These are phyloP conservation scores for Suhomyces kunorum DNA, from an alignment of 1,139 yeast genomes.

Conservation along the genomic window DNA sequence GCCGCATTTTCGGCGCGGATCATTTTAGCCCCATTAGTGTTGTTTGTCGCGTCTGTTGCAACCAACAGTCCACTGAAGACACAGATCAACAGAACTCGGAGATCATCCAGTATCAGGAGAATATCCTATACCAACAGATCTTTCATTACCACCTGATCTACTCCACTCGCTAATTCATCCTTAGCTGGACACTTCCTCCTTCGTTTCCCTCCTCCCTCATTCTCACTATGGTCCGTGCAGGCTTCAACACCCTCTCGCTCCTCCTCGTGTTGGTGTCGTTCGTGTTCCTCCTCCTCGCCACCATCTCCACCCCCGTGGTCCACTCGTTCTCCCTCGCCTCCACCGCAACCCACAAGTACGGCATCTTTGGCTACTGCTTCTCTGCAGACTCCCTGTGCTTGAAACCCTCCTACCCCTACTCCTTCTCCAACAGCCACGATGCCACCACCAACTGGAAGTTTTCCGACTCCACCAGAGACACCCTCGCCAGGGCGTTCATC, in stretches of 20 bases:
- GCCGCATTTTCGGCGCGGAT: too few species aligned
- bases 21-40: too few species aligned
- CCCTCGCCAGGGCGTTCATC: slow-evolving; percentile 69
- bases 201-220: neutral
- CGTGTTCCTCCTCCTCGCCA: slow-evolving; percentile 53
- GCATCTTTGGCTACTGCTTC: slow-evolving; percentile 82
- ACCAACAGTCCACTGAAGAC: too few species aligned
- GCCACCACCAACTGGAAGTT: slow-evolving; percentile 30
- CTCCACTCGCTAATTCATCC: too few species aligned
- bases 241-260: slow-evolving; percentile 35
- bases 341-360: slow-evolving; percentile 58
- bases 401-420: slow-evolving; percentile 39
- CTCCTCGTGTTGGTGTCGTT: slow-evolving; percentile 34
- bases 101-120: too few species aligned
- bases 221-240: slow-evolving; percentile 20
- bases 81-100: too few species aligned
- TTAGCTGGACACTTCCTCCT: too few species aligned
- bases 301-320: slow-evolving; percentile 52
- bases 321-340: slow-evolving; percentile 36
- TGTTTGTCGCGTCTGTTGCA: too few species aligned
- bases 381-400: slow-evolving; percentile 30
- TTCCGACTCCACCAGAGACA: slow-evolving; percentile 54
- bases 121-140: too few species aligned
- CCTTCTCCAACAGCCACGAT: slow-evolving; percentile 21
- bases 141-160: neutral